phyloP scores from a whole-genome alignment of 2,329 filamentous ascomycete species.

The Sclerotinia sclerotiorum region DNA sequence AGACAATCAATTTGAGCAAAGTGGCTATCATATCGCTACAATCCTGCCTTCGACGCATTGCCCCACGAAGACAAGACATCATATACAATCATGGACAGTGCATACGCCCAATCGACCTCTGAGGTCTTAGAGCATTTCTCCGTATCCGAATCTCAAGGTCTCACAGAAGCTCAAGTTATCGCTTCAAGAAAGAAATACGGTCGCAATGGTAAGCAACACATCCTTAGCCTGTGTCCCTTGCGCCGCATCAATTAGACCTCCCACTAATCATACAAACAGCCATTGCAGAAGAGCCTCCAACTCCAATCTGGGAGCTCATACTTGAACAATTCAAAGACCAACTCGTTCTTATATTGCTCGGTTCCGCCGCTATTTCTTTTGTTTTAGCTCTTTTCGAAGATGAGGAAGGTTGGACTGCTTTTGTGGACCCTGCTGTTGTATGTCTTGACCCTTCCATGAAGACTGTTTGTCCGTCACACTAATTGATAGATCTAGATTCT shows the following conservation, averaged over 20 bases:
- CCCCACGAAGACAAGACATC: constrained; percentile 18
- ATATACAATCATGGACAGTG: constrained; percentile 56
- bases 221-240: constrained; percentile 18
- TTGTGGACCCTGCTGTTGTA: constrained; percentile 94
- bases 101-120: constrained; percentile 57
- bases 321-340: constrained; percentile 99
- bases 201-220: constrained; percentile 58
- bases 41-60: constrained; percentile 11
- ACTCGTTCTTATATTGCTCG: constrained; percentile 90
- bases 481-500: constrained; percentile 64
- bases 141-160: constrained; percentile 55
- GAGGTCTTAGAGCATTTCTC: constrained; percentile 60
- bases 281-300: constrained; percentile 86
- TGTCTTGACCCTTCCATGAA: constrained; percentile 44
- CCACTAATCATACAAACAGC: constrained; percentile 47
- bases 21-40: constrained; percentile 25
- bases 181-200: constrained; percentile 59
- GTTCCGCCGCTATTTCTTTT: constrained; percentile 90
- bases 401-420: constrained; percentile 91
- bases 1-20: constrained; percentile 22
- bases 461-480: constrained; percentile 19
- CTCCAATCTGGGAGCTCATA: constrained; percentile 92
- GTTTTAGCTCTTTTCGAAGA: constrained; percentile 90
- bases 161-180: constrained; percentile 59
- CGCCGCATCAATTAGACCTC: constrained; percentile 20